A percentile compares a stretch with the other conserved stretches of the same genome.
Evolutionary conservation across 805 yeast genomes (phyloP).

Genomic region (Ascoidea rubescens): DNA sequence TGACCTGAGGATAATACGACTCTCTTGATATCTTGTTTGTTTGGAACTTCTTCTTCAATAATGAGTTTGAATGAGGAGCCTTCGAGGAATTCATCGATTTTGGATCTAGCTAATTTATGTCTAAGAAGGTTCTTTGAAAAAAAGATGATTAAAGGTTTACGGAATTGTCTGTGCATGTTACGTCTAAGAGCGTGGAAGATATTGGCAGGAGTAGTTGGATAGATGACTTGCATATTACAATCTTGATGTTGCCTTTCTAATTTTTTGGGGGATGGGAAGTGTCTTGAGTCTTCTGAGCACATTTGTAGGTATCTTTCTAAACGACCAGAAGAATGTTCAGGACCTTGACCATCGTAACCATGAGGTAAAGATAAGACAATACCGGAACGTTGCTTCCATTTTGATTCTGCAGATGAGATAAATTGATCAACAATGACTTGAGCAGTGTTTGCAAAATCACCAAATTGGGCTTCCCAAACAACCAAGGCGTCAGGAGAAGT

Average conservation of each 20-base stretch:
- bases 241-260: constrained; percentile 97
- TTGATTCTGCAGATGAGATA: constrained; percentile 90
- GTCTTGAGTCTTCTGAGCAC: constrained; percentile 91
- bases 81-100: constrained; percentile 71
- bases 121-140: constrained; percentile 91
- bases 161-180: constrained; percentile 98
- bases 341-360: constrained; percentile 99
- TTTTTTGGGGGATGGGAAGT: constrained; percentile 81
- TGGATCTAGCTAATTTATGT: constrained; percentile 93
- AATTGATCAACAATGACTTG: constrained; percentile 97
- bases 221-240: constrained; percentile 93
- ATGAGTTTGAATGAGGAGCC: constrained; percentile 93
- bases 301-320: constrained; percentile 91
- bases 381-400: constrained; percentile 99
- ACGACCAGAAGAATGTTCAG: constrained; percentile 98
- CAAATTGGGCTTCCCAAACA: constrained; percentile 99
- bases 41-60: constrained; percentile 77
- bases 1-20: constrained; percentile 82
- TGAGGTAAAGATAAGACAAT: constrained; percentile 91
- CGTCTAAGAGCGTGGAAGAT: constrained; percentile 94
- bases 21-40: constrained; percentile 78
- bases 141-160: constrained; percentile 77
- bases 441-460: constrained; percentile 99
- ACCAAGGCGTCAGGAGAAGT: constrained; percentile 95
- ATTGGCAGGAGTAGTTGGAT: constrained; percentile 96